phyloP scores from a whole-genome alignment of 2,329 filamentous ascomycete species.

The Xylariomycetidae sp. region DNA sequence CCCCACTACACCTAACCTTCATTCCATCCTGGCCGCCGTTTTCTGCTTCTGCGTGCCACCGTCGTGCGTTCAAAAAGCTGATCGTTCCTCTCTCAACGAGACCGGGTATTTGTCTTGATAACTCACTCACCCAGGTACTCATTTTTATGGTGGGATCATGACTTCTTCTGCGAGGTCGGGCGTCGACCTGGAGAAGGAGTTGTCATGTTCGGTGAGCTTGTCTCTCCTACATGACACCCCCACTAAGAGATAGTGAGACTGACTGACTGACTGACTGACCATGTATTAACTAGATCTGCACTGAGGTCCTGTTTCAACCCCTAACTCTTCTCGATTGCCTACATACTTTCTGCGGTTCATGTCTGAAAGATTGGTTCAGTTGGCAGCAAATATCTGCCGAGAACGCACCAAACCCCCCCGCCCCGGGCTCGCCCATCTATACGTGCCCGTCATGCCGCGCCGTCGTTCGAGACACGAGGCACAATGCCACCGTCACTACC shows the following conservation, averaged over 20 bases:
- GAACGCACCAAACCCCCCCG: conserved; percentile 43
- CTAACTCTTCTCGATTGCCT: conserved; percentile 89
- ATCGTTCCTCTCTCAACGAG: no score
- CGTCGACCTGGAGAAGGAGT: conserved; percentile 82
- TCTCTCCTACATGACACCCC: no score
- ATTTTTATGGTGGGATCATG: no score
- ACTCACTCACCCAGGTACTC: no score
- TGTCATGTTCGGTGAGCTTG: conserved; percentile 82
- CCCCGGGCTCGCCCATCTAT: conserved; percentile 51
- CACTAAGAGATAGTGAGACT: no score
- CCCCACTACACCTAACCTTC: no score
- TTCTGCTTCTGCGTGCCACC: no score
- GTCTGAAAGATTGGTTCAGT: conserved; percentile 91
- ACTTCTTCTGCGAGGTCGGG: conserved; percentile 49
- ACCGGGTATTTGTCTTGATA: no score
- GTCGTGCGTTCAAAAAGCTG: no score
- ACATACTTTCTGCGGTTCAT: conserved; percentile 93
- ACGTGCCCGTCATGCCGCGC: conserved; percentile 94
- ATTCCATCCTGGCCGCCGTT: no score
- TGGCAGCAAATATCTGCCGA: conserved; percentile 65
- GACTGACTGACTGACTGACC: conserved; percentile 6
- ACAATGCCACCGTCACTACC: conserved; percentile 86
- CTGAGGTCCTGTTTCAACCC: conserved; percentile 87
- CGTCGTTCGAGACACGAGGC: conserved; percentile 76
- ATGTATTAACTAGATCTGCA: conserved; percentile 70